These are phyloP conservation scores for Aspergillus fumigatiaffinis DNA, from an alignment of 2,329 filamentous ascomycete species.

Conservation along the genomic window DNA sequence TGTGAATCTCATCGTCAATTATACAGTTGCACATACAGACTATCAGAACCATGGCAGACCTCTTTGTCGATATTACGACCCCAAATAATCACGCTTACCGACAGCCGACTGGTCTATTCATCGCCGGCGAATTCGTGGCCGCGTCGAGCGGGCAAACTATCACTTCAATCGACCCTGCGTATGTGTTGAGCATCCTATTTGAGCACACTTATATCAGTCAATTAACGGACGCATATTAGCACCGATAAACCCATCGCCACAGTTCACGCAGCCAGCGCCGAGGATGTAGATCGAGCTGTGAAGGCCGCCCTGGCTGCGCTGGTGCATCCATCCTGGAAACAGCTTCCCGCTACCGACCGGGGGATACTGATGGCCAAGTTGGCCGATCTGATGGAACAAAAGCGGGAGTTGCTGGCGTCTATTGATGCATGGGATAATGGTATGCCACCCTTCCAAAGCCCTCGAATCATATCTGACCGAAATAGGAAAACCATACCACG, in stretches of 20 bases:
- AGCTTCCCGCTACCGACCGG: constrained; percentile 52
- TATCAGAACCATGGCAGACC: constrained; percentile 29
- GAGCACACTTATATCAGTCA: not conserved
- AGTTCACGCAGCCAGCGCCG: constrained; percentile 56
- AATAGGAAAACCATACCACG: constrained; percentile 41
- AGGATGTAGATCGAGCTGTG: constrained; percentile 31
- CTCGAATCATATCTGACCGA: not conserved
- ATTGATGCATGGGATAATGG: constrained; percentile 80
- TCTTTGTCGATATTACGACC: constrained; percentile 59
- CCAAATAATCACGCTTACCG: constrained; percentile 70
- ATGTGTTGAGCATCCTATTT: constrained; percentile 11
- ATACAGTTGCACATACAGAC: no score
- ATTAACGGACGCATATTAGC: constrained; percentile 9
- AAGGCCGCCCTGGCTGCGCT: constrained; percentile 32
- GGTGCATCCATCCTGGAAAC: constrained; percentile 33
- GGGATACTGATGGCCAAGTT: constrained; percentile 65
- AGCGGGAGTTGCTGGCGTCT: constrained; percentile 60
- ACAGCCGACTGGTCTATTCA: constrained; percentile 73
- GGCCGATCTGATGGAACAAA: constrained; percentile 63
- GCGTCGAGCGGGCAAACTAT: constrained; percentile 60
- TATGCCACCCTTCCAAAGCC: constrained; percentile 1
- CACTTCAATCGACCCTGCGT: constrained; percentile 65
- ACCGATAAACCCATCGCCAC: constrained; percentile 65
- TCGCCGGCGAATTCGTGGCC: constrained; percentile 69
- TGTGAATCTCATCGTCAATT: no score